Evolutionary conservation across 2,329 filamentous ascomycete genomes (phyloP).

Genomic region (Ophiostoma montium): DNA sequence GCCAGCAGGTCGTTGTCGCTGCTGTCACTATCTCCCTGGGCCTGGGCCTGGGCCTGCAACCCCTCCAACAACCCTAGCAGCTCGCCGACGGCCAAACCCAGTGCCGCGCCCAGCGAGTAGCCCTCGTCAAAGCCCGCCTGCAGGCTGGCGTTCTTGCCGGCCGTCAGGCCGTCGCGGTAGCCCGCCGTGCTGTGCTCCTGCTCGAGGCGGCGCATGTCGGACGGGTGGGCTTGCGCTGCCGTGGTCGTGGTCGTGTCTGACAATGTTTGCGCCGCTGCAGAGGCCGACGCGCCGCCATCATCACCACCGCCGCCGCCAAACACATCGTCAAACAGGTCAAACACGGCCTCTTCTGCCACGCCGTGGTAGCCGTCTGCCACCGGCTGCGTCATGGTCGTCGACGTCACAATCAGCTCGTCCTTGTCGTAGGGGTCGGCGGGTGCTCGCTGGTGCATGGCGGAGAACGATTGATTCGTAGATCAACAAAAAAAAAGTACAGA

Average conservation of each 20-base stretch:
- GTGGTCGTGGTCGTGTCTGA: not conserved
- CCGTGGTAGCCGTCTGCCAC: not conserved
- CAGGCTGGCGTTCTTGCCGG: constrained; percentile 60
- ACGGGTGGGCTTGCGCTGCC: constrained; percentile 24
- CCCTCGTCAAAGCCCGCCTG: constrained; percentile 89
- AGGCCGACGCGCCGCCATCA: not conserved
- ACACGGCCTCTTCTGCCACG: not conserved
- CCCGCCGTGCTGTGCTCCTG: constrained; percentile 70
- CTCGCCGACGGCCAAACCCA: constrained; percentile 62
- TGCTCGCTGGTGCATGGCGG: constrained; percentile 13
- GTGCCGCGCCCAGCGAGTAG: constrained; percentile 66
- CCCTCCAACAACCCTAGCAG: constrained; percentile 68
- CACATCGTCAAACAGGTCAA: constrained; percentile 13
- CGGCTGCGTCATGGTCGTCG: not conserved
- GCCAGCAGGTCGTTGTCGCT: too few relatives aligned
- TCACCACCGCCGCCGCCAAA: constrained; percentile 9
- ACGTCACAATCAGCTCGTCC: constrained; percentile 7
- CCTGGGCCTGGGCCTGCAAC: constrained; percentile 29
- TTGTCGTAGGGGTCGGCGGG: constrained; percentile 8
- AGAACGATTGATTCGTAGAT: not conserved
- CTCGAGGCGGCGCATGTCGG: constrained; percentile 60
- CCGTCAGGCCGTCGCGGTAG: constrained; percentile 75
- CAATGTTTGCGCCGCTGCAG: not conserved
- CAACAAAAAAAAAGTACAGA: not conserved
- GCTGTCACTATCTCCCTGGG: not conserved